Base-by-base conservation (phyloP, 257 asterid species). In the Penstemon eatonii region DNA sequence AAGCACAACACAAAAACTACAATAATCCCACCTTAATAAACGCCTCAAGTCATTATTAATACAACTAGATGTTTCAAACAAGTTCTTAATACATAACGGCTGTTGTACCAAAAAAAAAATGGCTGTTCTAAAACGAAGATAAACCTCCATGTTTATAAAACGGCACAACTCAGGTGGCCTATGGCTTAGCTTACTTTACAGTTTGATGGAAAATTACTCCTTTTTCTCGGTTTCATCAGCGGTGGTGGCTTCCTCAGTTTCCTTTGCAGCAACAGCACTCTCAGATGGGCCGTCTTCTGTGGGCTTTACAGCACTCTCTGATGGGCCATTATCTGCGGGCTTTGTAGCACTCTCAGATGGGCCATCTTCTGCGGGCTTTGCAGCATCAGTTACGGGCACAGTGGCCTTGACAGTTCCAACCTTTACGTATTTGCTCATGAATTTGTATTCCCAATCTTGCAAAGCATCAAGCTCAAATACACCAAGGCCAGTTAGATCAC, bases 341-440 rank as follows among this genome's bases (percentile, higher is more conserved):
- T 80, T 76, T 0, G 62, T 74, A 39, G 46, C 67, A n/a, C 65
- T 73, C 25, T 67, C 60, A 15, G 69, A 58, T 38, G 70, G 33
- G 2, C 33, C 74, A 37, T 58, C 78, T 63, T 79, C 82, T 62
- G 68, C 72, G 37, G 78, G 75, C 72, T 77, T 79, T 44, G 80
- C 63, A 67, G 72, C 33, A 25, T 25, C 33, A 2, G 33, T 25
- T 25, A 25, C 2, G 33, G 33, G 33, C 33, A 25, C 33, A 25
- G 33, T 2, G 7, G 70, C 60, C 82, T 84, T 87, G 49, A 93
- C 75, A 7, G 97, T 88, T 65, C 98, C 98, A 18, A 93, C 98
- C 82, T 93, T 93, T 65, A 90, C 96, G 59, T 93, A 93, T 80
- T 93, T 93, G 96, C 96, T 81, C 98, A 88, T 88, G 87, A 92